Evolutionary conservation across 225 moss, liverwort and hornwort species (phyloP), one percentile per base, ranked within the genome.

Genomic region (Sphagnum contortum): DNA sequence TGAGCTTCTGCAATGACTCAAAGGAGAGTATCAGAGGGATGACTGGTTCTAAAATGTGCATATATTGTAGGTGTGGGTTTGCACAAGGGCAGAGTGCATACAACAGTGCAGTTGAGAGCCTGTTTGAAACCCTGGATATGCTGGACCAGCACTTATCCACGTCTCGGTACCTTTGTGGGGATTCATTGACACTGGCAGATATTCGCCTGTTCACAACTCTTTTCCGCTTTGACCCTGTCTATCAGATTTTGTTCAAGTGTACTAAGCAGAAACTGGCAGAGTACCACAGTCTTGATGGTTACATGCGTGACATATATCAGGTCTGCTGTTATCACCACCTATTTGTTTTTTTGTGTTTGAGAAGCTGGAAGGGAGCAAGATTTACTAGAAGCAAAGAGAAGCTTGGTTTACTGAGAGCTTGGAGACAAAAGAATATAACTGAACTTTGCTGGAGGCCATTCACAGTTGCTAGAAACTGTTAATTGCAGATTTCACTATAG

Each of bases 201-300:
- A 67, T 98, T 6, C 74, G 93, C 13, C 68, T 98, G 48, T 98
- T 98, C 76, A 98, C 98, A 45, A 98, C 98, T 2, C 72, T 98
- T 47, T 88, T 89, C 55, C 85, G 98, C n/a, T 98, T 98, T 62
- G 98, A 98, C 75, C 72, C 98, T 4, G 98, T 93, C 8, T 98
- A 98, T 68, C 87, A 86, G 70, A 88, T 80, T 29, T 64, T 98
- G 59, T 93, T 98, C 84, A 98, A 98, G 69, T 98, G 98, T 79
- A 81, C 93, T 57, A 87, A 82, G 80, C 92, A 98, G 80, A 98
- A 98, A 65, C 49, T 98, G 8, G 70, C 68, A 3, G 98, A 98
- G 79, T 88, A 80, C 58, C 72, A 71, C 48, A 80, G 91, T 68
- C 59, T 98, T 48, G 74, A 76, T 5, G 71, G 75, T 56, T 98